Conservation (phyloP, 495 filamentous ascomycete species). For the Lophium mytilinum region DNA sequence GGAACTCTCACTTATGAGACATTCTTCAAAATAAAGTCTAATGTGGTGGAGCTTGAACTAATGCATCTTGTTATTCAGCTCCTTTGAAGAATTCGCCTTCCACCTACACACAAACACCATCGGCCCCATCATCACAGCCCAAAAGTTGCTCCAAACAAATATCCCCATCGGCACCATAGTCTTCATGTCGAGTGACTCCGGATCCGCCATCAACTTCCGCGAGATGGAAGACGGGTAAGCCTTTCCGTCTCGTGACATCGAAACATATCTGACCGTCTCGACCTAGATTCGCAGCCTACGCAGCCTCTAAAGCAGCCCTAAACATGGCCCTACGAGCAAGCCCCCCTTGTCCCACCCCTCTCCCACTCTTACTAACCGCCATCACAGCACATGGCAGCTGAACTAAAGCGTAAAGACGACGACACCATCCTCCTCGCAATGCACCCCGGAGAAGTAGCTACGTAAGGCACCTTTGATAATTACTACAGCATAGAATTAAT, state of each 20-base stretch:
- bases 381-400: constrained; percentile 44
- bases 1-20: no score
- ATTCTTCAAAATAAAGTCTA: neutral
- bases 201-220: constrained; percentile 39
- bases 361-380: neutral
- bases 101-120: constrained; percentile 52
- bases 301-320: constrained; percentile 50
- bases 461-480: constrained; percentile 29
- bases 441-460: constrained; percentile 51
- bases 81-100: constrained; percentile 44
- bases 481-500: constrained; percentile 8
- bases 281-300: constrained; percentile 47
- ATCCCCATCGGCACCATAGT: constrained; percentile 40
- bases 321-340: constrained; percentile 45
- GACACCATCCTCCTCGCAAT: constrained; percentile 44
- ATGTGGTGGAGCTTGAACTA: neutral
- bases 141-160: constrained; percentile 40
- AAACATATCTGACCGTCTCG: neutral
- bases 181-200: constrained; percentile 49
- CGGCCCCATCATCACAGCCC: constrained; percentile 48
- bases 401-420: constrained; percentile 41
- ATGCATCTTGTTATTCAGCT: constrained; percentile 27
- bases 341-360: neutral
- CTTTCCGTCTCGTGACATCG: neutral
- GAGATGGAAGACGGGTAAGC: constrained; percentile 47